A percentile compares a stretch with the other conserved stretches of the same genome.
phyloP scores from a whole-genome alignment of 768 basidiomycete species.

The Tricholoma hemisulphureum region DNA sequence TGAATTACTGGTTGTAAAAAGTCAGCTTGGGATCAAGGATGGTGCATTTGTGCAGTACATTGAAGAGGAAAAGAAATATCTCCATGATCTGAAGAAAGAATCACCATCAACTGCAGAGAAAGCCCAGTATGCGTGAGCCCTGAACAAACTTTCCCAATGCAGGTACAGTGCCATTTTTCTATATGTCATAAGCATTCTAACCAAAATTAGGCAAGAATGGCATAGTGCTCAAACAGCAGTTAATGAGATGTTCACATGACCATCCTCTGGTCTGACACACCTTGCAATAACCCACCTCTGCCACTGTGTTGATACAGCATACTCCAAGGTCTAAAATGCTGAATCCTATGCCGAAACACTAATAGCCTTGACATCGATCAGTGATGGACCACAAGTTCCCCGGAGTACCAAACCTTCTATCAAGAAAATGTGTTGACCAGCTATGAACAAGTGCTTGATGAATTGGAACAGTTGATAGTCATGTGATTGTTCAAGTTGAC shows the following conservation, averaged over 20 bases:
- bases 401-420: not conserved
- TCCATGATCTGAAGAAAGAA: not conserved
- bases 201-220: constrained; percentile 2
- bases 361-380: not conserved
- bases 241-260: not conserved
- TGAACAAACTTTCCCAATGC: constrained; percentile 2
- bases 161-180: not conserved
- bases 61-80: not conserved
- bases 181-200: not conserved
- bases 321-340: too few relatives aligned
- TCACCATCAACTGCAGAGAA: not conserved
- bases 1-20: not conserved
- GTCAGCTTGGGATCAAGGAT: not conserved
- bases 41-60: constrained; percentile 3
- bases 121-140: not conserved
- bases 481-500: constrained; percentile 21
- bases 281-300: not conserved
- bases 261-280: not conserved
- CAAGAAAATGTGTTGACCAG: not conserved
- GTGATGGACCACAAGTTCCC: not conserved
- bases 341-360: too few relatives aligned
- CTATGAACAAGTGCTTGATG: constrained; percentile 16
- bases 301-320: too few relatives aligned
- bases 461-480: constrained; percentile 17
- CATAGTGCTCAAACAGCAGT: not conserved